Base-by-base conservation (phyloP, 805 yeast species). In the Teunomyces lycoperdinae region DNA sequence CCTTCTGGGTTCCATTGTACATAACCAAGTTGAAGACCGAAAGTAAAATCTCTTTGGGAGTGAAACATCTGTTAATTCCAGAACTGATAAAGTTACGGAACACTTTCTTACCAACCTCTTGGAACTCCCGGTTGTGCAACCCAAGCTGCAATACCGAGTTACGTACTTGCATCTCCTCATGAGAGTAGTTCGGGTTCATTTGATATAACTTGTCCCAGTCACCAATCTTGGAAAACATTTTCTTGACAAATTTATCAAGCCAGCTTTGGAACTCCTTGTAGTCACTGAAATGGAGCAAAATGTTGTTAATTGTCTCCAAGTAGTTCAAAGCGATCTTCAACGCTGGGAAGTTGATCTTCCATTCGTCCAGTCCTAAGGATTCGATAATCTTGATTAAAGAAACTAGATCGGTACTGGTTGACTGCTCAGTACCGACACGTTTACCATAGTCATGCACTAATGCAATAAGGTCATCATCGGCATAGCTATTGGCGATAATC, bases 1-100 rank as follows among this genome's bases (percentile, higher is more conserved):
- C 83, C 53, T 79, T 77, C 44, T 65, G 63, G 32, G 67, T 66
- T 36, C 68, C 64, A 5, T 64, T 63, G 27, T 64, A 60, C 30
- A 81, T 66, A 3, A 72, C 62, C 9, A 76, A 63, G 9, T 73
- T 67, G 44, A 84, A 64, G 5, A 74, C 65, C 26, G 79, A 67
- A 7, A 72, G 64, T 13, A 80, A 58, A 14, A 85, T 52, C 51
- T 77, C 80, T 43, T 67, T 68, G 2, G 90, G 88, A 7, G 61
- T 58, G 34, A 83, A 70, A 0, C 77, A 60, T 16, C 70, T 57
- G 32, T 73, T 66, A 13, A 82, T 80, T 1, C 86, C 86, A 0
- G 68, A 55, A 47, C 78, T 82, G 14, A 73, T 48, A 26, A 70
- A 69, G 45, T 51, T 57, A 51, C 80, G 80, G 63, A 75, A 80